Evolutionary conservation across 306 rosid species (phyloP), one percentile per base, ranked within the genome.

Genomic region (Glycine latifolia): DNA sequence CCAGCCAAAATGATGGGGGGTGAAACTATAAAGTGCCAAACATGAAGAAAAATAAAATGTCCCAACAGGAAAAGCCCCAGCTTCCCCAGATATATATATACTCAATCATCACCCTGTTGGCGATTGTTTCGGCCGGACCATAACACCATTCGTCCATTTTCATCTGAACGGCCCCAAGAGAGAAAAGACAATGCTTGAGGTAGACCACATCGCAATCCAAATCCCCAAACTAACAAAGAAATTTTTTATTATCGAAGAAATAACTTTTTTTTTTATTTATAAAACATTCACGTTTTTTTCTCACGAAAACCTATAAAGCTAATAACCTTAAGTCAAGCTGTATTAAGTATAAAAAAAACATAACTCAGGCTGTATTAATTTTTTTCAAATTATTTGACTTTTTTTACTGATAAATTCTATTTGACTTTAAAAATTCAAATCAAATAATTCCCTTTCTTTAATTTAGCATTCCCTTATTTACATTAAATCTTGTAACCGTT

Each of bases 41-140:
- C 41, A 37, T 37, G 41, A 37, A 37, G 41, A 37, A 4, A 37
- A 37, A 37, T 3, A 37, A 37, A 37, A 37, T 37, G 41, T 37
- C 41, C 41, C 41, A 37, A 37, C 41, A 3, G 2, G 41, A 37
- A 37, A 37, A 37, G 4, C 41, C 41, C 41, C 41, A 15, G 41
- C 10, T 71, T 31, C 20, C 50, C 63, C 73, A 78, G 9, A 77
- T 52, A 75, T 14, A 8, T 26, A 26, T 26, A 26, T 26, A 26
- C 65, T 75, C 53, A 68, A 69, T 79, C 84, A 84, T 84, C 44
- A 15, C 35, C 52, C 73, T 55, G 15, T 46, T 48, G 53, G 35
- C 61, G 1, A 41, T 67, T 39, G 75, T 35, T 66, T 12, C 2
- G 52, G 60, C 53, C 78, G 10, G 35, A 58, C 14, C 44, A 33